Percentiles rank a stretch among this genome's conserved stretches.
phyloP scores from a whole-genome alignment of 352 stramenopile species.

The Discostella stelligera region DNA sequence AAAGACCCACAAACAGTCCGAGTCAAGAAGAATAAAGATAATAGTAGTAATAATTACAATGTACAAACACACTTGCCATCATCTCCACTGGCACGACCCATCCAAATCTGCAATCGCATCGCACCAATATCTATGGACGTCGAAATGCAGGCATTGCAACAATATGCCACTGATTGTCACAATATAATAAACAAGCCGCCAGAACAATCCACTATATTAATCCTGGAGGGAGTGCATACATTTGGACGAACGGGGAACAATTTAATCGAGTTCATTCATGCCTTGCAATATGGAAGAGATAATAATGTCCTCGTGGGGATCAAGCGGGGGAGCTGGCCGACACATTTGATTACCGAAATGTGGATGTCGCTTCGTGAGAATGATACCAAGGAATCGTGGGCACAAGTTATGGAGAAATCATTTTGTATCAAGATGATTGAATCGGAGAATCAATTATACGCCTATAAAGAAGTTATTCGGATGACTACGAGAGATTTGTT shows the following conservation, averaged over 20 bases:
- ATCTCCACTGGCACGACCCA: background rate
- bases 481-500: conserved; percentile 34
- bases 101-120: background rate
- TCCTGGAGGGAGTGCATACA: conserved; percentile 4
- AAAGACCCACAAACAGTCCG: background rate
- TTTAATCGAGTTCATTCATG: conserved; percentile 36
- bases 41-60: too few species aligned
- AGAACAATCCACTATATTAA: conserved; percentile 4
- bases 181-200: background rate
- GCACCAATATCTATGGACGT: background rate
- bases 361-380: conserved; percentile 25
- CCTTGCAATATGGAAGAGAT: conserved; percentile 40
- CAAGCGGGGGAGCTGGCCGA: conserved; percentile 29
- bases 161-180: background rate
- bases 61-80: background rate
- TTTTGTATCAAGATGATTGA: conserved; percentile 37
- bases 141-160: background rate
- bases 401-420: conserved; percentile 7
- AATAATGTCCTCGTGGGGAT: conserved; percentile 20
- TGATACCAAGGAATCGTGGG: conserved; percentile 5
- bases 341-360: conserved; percentile 29
- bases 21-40: background rate
- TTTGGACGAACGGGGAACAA: conserved; percentile 41
- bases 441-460: background rate
- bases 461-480: conserved; percentile 9